Conservation (phyloP, 768 basidiomycete genomes). For the Termitomyces eurrhizus region DNA sequence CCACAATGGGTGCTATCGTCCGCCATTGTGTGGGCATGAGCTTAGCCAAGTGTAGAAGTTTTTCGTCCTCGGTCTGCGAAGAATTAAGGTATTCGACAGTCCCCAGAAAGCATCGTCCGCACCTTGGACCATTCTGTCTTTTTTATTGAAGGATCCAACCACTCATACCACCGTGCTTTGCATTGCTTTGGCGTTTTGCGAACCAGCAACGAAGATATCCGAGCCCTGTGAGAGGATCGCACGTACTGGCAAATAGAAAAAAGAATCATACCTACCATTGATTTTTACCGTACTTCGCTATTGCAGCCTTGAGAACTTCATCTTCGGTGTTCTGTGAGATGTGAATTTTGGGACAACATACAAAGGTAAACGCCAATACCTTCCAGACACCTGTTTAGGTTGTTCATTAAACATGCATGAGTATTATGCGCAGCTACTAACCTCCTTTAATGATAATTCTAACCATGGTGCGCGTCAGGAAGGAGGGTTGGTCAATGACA, state of each 20-base stretch:
- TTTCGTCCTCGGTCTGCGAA: constrained; percentile 93
- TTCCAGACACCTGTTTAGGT: constrained; percentile 68
- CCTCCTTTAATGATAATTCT: constrained; percentile 92
- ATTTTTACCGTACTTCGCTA: constrained; percentile 95
- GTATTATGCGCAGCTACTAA: constrained; percentile 24
- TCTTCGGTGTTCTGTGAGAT: constrained; percentile 82
- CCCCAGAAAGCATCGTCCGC: constrained; percentile 15
- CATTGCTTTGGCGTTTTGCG: constrained; percentile 99
- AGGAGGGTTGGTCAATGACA: neutral
- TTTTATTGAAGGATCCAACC: constrained; percentile 99
- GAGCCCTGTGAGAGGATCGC: constrained; percentile 59
- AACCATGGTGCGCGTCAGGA: constrained; percentile 48
- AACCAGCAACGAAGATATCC: constrained; percentile 95
- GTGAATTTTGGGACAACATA: neutral
- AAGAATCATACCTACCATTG: constrained; percentile 59
- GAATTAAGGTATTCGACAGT: neutral
- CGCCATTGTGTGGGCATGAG: constrained; percentile 99
- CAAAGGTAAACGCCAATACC: constrained; percentile 32
- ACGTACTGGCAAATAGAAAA: constrained; percentile 2
- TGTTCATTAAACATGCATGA: constrained; percentile 4
- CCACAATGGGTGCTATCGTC: constrained; percentile 97
- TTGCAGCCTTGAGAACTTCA: constrained; percentile 98
- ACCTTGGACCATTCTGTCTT: constrained; percentile 99
- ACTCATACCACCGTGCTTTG: constrained; percentile 99
- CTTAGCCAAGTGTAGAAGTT: constrained; percentile 94